Evolutionary conservation across 768 basidiomycete genomes (phyloP).

Genomic region (Rhodotorula kratochvilovae): DNA sequence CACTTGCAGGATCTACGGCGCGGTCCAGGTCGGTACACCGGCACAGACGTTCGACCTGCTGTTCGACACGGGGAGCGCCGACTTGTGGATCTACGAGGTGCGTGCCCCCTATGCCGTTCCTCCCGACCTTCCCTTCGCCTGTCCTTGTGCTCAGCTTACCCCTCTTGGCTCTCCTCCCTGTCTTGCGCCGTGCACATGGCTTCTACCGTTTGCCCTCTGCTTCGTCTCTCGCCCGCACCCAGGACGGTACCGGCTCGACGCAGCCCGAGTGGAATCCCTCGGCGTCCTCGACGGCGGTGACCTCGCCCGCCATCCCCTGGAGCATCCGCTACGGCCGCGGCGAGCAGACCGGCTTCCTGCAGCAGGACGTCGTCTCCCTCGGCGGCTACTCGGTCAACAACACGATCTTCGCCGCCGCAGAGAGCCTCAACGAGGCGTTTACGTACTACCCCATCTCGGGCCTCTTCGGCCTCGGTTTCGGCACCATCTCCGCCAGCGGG

Average conservation of each 20-base stretch:
- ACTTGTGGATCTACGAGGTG: conserved; percentile 7
- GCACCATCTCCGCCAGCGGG: conserved; percentile 32
- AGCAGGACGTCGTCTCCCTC: conserved; percentile 17
- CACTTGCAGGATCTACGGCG: conserved; percentile 9
- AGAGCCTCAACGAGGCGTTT: conserved; percentile 11
- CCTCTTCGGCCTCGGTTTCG: conserved; percentile 39
- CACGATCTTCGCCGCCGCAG: conserved; percentile 25
- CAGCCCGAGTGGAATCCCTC: conserved; percentile 4
- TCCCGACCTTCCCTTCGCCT: not conserved
- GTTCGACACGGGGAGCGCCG: conserved; percentile 11
- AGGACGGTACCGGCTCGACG: not conserved
- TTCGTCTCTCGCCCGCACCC: no score
- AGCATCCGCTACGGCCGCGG: conserved; percentile 9
- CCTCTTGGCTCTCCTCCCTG: not conserved
- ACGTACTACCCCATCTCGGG: conserved; percentile 9
- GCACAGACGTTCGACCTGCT: conserved; percentile 2
- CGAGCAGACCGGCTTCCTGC: conserved; percentile 4
- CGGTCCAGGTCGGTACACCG: conserved; percentile 9
- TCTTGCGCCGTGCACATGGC: no score
- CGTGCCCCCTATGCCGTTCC: not conserved
- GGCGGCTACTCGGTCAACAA: conserved; percentile 16
- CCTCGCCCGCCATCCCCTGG: not conserved
- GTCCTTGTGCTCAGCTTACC: not conserved
- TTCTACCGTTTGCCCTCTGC: no score
- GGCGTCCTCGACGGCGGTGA: not conserved